phyloP scores from a whole-genome alignment of 73 alveolate genomes.

The Paraurostyla sp. region DNA sequence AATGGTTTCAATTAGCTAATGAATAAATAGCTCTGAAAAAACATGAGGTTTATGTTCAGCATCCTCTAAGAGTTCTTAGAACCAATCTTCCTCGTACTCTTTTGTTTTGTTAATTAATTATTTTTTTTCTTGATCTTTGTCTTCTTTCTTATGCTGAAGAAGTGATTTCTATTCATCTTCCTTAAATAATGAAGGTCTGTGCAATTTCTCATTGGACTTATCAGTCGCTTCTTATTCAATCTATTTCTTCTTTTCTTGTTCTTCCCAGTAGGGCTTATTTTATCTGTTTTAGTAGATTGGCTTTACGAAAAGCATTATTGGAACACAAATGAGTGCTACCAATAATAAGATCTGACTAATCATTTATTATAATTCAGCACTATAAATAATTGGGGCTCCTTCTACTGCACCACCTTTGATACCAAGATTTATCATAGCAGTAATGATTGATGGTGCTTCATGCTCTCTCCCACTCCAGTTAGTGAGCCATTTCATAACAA shows the following conservation, averaged over 20 bases:
- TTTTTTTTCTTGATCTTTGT: conserved; percentile 7
- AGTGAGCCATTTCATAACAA: conserved; percentile 93
- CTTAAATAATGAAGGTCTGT: neutral
- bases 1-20: conserved; percentile 88
- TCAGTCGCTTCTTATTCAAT: neutral
- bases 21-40: conserved; percentile 76
- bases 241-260: neutral
- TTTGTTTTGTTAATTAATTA: neutral
- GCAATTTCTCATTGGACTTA: neutral
- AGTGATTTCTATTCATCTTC: neutral
- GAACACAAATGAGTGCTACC: conserved; percentile 27
- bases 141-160: neutral
- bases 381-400: conserved; percentile 29
- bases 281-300: conserved; percentile 9
- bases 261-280: neutral
- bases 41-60: conserved; percentile 30
- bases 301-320: conserved; percentile 59
- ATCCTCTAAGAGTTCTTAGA: neutral
- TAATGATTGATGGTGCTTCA: conserved; percentile 68
- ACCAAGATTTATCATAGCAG: conserved; percentile 67
- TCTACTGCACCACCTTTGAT: conserved; percentile 70
- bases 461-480: conserved; percentile 80
- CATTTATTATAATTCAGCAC: neutral
- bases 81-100: neutral
- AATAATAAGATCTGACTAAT: neutral